phyloP scores from a whole-genome alignment of 140 eudicot species.

The Oenanthe javanica region DNA sequence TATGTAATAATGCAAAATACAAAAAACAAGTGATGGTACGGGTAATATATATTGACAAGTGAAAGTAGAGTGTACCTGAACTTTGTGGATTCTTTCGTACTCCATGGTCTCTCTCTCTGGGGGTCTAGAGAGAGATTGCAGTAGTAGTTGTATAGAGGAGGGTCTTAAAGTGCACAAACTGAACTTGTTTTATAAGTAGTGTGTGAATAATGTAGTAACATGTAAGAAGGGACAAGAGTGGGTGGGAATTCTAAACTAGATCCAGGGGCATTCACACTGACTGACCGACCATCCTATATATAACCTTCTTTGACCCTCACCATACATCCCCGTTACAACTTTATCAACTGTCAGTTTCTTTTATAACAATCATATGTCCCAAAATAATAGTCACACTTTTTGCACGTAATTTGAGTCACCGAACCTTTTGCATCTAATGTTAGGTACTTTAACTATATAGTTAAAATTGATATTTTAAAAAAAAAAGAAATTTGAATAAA shows the following conservation, averaged over 20 bases:
- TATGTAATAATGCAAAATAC: background rate
- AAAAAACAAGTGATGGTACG: background rate
- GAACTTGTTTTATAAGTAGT: background rate
- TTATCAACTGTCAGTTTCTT: too few species aligned
- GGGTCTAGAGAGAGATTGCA: constrained; percentile 20
- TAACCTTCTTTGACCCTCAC: background rate
- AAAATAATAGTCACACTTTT: too few species aligned
- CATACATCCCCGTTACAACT: too few species aligned
- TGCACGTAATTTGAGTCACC: too few species aligned
- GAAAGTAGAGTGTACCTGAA: constrained; percentile 36
- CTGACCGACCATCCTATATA: background rate
- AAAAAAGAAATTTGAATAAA: too few species aligned
- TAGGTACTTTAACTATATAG: too few species aligned
- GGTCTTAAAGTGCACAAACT: constrained; percentile 26
- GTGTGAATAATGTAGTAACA: background rate
- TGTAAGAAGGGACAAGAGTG: constrained; percentile 3
- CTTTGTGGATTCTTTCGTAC: constrained; percentile 82
- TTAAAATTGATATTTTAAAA: too few species aligned
- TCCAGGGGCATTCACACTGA: background rate
- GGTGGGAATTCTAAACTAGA: background rate
- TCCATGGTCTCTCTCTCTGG: constrained; percentile 30
- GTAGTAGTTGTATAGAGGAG: background rate
- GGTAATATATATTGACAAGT: too few species aligned
- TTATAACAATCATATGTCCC: too few species aligned
- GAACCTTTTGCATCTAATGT: too few species aligned